Evolutionary conservation across 495 filamentous ascomycete genomes (phyloP), one percentile per base, ranked within the genome.

Genomic region (Penicillium odoratum): DNA sequence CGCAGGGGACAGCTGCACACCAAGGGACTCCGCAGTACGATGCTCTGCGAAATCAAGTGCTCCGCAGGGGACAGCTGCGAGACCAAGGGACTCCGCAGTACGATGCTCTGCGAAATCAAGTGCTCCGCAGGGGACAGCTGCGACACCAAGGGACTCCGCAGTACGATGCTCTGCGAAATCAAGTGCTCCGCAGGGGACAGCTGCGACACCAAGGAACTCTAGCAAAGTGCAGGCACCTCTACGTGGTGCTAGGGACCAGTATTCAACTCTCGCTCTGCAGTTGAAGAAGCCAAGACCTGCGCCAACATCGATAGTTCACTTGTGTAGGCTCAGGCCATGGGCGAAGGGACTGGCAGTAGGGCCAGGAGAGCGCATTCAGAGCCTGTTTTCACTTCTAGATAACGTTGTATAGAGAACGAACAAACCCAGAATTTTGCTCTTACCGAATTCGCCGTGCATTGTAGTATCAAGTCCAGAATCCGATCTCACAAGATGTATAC

Each of bases 381-480:
- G 25, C 26, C 25, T 30, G 5, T 48, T 48, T 48, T 48, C 45
- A 30, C 26, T 48, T 26, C 45, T 31, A 48, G 25, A 48, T 48
- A 48, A 7, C 36, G 3, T 40, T 40, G 13, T 30, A 48, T 31
- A 30, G 26, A 30, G 45, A 29, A 48, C n/a, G 26, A 15, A 30
- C 30, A 48, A 48, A 48, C 45, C 43, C 45, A 15, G 45, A 15
- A 30, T 31, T 30, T 48, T 48, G 26, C 45, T 13, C 2, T 48
- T 48, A 25, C 45, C 21, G 25, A 30, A 11, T 48, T 48, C 25
- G 45, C 45, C 26, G 26, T 48, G 26, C 26, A 48, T 48, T 0
- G 45, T 48, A 48, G 45, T 48, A 48, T 30, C 26, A 48, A 31
- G 8, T 48, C 26, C 45, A 48, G 45, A n/a, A 48, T 30, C 10